A percentile compares a stretch with the other conserved stretches of the same genome.
Conservation (phyloP, 225 moss, liverwort and hornwort genomes). For the Ulota crispa region DNA sequence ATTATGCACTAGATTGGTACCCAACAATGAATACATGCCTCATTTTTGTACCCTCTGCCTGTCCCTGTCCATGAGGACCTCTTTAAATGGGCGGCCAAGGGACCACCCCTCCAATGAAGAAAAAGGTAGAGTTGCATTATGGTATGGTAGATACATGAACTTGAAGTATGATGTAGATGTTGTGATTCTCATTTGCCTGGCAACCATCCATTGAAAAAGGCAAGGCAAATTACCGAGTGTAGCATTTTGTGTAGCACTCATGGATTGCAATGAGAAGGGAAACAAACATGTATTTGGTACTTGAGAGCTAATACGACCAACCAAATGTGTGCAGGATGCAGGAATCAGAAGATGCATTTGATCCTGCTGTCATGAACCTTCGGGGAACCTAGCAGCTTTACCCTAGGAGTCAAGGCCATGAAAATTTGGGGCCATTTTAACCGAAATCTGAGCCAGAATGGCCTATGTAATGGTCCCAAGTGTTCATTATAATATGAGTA, state of each 20-base stretch:
- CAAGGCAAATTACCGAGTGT: not conserved
- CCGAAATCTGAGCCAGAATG: too few relatives aligned
- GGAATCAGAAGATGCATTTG: not conserved
- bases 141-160: too few relatives aligned
- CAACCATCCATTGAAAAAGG: not conserved
- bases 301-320: not conserved
- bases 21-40: slow-evolving; percentile 20
- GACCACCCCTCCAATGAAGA: not conserved
- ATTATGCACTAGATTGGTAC: slow-evolving; percentile 18
- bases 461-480: too few relatives aligned
- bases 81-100: not conserved
- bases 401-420: too few relatives aligned
- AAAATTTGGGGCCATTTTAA: too few relatives aligned
- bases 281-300: not conserved
- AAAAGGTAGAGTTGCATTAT: not conserved
- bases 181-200: not conserved
- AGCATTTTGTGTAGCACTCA: not conserved
- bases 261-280: not conserved
- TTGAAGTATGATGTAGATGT: not conserved
- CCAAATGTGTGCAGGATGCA: not conserved
- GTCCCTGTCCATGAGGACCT: not conserved
- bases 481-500: too few relatives aligned
- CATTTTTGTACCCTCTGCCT: not conserved
- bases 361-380: not conserved
- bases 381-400: too few relatives aligned